phyloP scores from a whole-genome alignment of 1,284 basidiomycete species.

The Ceratobasidium sp. region DNA sequence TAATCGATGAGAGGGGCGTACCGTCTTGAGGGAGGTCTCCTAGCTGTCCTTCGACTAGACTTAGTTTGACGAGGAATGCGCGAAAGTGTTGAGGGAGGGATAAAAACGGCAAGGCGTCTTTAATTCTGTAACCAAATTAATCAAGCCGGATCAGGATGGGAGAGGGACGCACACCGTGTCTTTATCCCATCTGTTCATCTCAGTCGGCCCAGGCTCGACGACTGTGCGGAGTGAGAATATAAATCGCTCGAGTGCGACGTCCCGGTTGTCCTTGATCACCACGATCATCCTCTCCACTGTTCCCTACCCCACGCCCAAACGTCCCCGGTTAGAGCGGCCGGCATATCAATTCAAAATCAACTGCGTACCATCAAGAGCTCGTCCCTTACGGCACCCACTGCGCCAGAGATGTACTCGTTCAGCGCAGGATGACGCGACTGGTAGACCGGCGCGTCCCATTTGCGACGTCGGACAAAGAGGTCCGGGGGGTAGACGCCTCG shows the following conservation, averaged over 20 bases:
- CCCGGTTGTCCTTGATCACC: conserved; percentile 76
- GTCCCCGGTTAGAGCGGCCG: not conserved
- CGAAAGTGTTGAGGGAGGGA: conserved; percentile 82
- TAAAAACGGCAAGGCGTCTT: conserved; percentile 70
- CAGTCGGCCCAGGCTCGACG: conserved; percentile 56
- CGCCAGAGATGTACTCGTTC: conserved; percentile 86
- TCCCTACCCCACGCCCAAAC: conserved; percentile 60
- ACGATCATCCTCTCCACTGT: conserved; percentile 78
- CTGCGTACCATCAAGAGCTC: conserved; percentile 73
- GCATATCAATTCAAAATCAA: not conserved
- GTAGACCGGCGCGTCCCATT: conserved; percentile 88
- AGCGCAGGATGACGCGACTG: conserved; percentile 90
- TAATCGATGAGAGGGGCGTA: conserved; percentile 59
- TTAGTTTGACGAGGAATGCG: conserved; percentile 85
- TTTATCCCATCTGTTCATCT: conserved; percentile 64
- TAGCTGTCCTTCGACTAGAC: conserved; percentile 81
- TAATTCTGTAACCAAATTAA: conserved; percentile 61
- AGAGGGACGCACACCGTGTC: no score
- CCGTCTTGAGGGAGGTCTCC: no score
- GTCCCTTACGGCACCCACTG: conserved; percentile 76
- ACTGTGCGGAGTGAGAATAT: conserved; percentile 78
- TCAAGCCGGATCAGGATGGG: not conserved
- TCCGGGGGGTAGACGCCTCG: no score
- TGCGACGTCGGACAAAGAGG: no score
- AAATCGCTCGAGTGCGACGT: conserved; percentile 64